Evolutionary conservation across 345 rosid species (phyloP).

Genomic region (Triadica sebifera): DNA sequence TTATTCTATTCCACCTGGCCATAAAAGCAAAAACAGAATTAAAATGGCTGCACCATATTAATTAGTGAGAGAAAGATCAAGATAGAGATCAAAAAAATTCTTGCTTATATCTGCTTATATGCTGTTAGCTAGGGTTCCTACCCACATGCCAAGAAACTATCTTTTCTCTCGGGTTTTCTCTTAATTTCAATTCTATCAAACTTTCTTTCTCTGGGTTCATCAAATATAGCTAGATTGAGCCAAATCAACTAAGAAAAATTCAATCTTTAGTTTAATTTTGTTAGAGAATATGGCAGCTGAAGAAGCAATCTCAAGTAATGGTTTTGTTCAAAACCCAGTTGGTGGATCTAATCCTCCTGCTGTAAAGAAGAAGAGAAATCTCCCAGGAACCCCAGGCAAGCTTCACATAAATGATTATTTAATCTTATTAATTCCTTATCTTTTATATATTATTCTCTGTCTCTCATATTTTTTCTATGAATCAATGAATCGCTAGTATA

Average conservation of each 20-base stretch:
- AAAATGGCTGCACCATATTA: conserved; percentile 36
- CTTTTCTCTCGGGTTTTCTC: conserved; percentile 28
- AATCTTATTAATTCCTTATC: not conserved
- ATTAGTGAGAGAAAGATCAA: not conserved
- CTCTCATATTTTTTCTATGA: not conserved
- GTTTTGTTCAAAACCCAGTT: conserved; percentile 41
- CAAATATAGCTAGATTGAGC: conserved; percentile 4
- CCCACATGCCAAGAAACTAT: conserved; percentile 8
- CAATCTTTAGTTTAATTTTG: not conserved
- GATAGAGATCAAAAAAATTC: conserved; percentile 27
- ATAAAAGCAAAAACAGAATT: conserved; percentile 26
- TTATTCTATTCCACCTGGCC: conserved; percentile 35
- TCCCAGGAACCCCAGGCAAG: conserved; percentile 95
- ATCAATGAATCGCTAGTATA: conserved; percentile 12
- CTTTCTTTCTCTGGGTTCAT: not conserved
- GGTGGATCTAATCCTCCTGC: conserved; percentile 46
- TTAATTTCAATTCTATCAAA: conserved; percentile 11
- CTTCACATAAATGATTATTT: not conserved
- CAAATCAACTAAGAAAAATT: conserved; percentile 20
- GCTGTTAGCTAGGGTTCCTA: conserved; percentile 36
- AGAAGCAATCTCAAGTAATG: conserved; percentile 37
- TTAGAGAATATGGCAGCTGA: conserved; percentile 26
- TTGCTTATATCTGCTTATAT: conserved; percentile 34
- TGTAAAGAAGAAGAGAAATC: conserved; percentile 83
- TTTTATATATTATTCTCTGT: not conserved